A percentile compares a stretch with the other conserved stretches of the same genome.
Evolutionary conservation across 202 grass and related monocot genomes (phyloP).

Genomic region (Musa balbisiana): DNA sequence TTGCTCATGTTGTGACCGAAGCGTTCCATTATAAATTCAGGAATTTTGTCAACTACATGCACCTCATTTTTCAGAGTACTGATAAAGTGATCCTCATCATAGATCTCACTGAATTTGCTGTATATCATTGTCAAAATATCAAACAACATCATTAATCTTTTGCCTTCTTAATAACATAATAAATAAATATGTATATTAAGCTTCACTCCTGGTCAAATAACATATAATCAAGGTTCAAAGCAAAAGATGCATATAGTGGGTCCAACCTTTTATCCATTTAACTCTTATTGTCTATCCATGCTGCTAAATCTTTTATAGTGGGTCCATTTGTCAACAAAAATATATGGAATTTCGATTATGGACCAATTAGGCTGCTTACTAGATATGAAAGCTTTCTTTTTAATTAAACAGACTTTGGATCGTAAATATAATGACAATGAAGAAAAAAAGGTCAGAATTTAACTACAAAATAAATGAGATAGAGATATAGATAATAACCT

Average conservation of each 20-base stretch:
- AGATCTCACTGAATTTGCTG: constrained; percentile 98
- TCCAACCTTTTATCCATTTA: neutral
- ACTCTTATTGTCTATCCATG: neutral
- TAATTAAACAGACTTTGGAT: neutral
- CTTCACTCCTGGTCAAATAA: neutral
- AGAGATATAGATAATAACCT: constrained; percentile 41
- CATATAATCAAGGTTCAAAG: neutral
- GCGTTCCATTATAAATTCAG: constrained; percentile 84
- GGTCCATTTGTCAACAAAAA: too few relatives aligned
- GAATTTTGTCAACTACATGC: constrained; percentile 68
- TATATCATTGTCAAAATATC: constrained; percentile 24
- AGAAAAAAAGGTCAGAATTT: neutral
- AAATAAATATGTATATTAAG: neutral
- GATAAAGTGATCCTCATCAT: constrained; percentile 78
- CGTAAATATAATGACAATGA: neutral
- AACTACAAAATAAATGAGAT: neutral
- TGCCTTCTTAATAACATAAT: neutral
- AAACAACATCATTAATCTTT: neutral
- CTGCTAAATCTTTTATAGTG: neutral
- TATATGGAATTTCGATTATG: neutral
- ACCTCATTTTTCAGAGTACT: constrained; percentile 77
- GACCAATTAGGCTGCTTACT: neutral
- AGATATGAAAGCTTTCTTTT: neutral
- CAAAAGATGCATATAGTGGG: neutral
- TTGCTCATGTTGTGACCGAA: constrained; percentile 95